Conservation (phyloP, 2,329 filamentous ascomycete species). For the Fusarium algeriense region DNA sequence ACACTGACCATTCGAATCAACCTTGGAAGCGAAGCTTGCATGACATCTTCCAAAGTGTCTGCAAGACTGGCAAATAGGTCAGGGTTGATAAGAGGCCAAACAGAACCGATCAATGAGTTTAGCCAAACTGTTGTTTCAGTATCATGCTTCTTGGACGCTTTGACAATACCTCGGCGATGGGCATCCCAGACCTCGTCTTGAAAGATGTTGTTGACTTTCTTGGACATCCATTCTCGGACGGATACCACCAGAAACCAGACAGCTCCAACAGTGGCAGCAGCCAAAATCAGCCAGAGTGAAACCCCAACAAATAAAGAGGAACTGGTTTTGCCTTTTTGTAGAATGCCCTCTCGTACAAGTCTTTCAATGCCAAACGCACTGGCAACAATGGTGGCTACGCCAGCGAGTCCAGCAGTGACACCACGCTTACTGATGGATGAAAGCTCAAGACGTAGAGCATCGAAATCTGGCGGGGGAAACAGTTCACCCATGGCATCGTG, state of each 20-base stretch:
- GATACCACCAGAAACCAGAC: slow-evolving; percentile 56
- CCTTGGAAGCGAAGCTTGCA: slow-evolving; percentile 80
- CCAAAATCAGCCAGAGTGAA: slow-evolving; percentile 46
- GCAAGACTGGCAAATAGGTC: slow-evolving; percentile 77
- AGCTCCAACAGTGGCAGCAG: slow-evolving; percentile 42
- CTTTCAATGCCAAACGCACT: slow-evolving; percentile 44
- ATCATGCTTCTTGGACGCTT: slow-evolving; percentile 56
- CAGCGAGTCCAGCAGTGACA: slow-evolving; percentile 54
- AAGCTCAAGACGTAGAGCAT: slow-evolving; percentile 54
- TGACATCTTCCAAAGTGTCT: slow-evolving; percentile 81
- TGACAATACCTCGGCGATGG: slow-evolving; percentile 64
- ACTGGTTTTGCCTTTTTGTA: slow-evolving; percentile 11
- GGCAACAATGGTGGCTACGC: slow-evolving; percentile 51
- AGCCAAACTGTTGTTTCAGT: slow-evolving; percentile 79
- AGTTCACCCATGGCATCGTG: slow-evolving; percentile 58
- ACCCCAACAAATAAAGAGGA: slow-evolving; percentile 40
- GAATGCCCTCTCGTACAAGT: slow-evolving; percentile 27
- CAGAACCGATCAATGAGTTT: slow-evolving; percentile 73
- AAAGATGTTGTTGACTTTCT: slow-evolving; percentile 72
- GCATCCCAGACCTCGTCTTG: slow-evolving; percentile 79
- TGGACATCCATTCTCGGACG: slow-evolving; percentile 70
- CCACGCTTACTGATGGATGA: slow-evolving; percentile 50
- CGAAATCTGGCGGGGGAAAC: slow-evolving; percentile 64
- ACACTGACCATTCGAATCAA: slow-evolving; percentile 80
- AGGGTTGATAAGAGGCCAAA: slow-evolving; percentile 82